These are phyloP conservation scores for Xerocomellus intermedius DNA, from an alignment of 768 basidiomycete species.

Conservation along the genomic window DNA sequence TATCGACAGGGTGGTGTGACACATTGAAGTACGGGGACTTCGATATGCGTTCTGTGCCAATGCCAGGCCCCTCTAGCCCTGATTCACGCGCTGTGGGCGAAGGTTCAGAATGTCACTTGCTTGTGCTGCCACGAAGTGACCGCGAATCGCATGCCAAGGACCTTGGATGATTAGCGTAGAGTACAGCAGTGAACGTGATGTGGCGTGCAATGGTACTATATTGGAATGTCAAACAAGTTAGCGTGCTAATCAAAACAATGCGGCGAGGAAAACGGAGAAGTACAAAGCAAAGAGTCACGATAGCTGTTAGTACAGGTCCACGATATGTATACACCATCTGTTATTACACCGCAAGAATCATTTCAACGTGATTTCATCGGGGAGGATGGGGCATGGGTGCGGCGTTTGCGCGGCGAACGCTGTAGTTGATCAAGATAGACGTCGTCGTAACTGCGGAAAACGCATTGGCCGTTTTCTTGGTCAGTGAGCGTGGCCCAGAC, in stretches of 20 bases:
- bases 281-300: constrained; percentile 1
- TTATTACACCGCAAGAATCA: constrained; percentile 1
- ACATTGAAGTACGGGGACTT: background rate
- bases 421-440: constrained; percentile 52
- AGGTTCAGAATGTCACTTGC: background rate
- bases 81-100: background rate
- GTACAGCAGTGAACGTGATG: constrained; percentile 7
- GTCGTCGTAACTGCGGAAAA: constrained; percentile 60
- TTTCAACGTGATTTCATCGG: constrained; percentile 25
- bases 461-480: constrained; percentile 44
- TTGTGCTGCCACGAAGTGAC: background rate
- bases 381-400: constrained; percentile 20
- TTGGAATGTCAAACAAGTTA: background rate
- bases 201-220: constrained; percentile 9
- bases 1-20: background rate
- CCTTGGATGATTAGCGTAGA: constrained; percentile 2
- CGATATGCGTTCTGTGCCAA: background rate
- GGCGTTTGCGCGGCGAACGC: constrained; percentile 40
- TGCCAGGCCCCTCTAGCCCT: background rate
- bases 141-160: constrained; percentile 1
- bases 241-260: constrained; percentile 18
- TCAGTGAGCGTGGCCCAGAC: constrained; percentile 63
- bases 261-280: background rate
- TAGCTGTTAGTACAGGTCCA: constrained; percentile 15
- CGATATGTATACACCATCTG: constrained; percentile 13